Conservation (phyloP, 305 asterid species). For the Plantago rigida region DNA sequence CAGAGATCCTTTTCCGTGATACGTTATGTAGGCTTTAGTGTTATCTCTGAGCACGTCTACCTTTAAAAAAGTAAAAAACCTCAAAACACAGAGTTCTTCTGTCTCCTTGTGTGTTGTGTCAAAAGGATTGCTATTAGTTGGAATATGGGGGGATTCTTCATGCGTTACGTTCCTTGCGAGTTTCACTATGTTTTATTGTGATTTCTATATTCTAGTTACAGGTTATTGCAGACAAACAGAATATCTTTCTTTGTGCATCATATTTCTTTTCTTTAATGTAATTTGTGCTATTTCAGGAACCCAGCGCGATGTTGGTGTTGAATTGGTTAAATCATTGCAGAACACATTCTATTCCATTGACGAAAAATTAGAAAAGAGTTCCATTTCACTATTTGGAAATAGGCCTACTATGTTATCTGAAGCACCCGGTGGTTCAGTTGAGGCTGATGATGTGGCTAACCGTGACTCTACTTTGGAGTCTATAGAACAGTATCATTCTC, state of each 20-base stretch:
- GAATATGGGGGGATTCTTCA: too few species aligned
- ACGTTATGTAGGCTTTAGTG: too few species aligned
- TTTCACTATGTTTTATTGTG: too few species aligned
- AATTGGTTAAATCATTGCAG: slow-evolving; percentile 80
- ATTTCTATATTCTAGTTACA: too few species aligned
- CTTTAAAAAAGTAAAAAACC: too few species aligned
- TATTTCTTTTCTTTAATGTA: slow-evolving; percentile 20
- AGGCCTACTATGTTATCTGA: slow-evolving; percentile 30
- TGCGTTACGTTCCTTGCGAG: too few species aligned
- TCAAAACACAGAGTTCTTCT: too few species aligned
- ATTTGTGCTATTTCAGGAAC: slow-evolving; percentile 42
- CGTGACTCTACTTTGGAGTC: slow-evolving; percentile 34
- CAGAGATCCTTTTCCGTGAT: too few species aligned
- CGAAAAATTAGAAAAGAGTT: slow-evolving; percentile 68
- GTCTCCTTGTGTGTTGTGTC: too few species aligned
- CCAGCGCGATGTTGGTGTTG: slow-evolving; percentile 75
- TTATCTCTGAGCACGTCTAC: too few species aligned
- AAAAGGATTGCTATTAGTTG: too few species aligned
- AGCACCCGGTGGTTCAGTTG: slow-evolving; percentile 30
- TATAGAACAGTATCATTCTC: slow-evolving; percentile 33
- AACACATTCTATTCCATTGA: slow-evolving; percentile 66
- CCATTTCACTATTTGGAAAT: slow-evolving; percentile 57
- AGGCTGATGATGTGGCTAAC: slow-evolving; percentile 29
- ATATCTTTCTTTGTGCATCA: neutral
- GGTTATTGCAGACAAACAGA: too few species aligned